Conservation (phyloP, 2,329 filamentous ascomycete species). For the Alternaria sp. region DNA sequence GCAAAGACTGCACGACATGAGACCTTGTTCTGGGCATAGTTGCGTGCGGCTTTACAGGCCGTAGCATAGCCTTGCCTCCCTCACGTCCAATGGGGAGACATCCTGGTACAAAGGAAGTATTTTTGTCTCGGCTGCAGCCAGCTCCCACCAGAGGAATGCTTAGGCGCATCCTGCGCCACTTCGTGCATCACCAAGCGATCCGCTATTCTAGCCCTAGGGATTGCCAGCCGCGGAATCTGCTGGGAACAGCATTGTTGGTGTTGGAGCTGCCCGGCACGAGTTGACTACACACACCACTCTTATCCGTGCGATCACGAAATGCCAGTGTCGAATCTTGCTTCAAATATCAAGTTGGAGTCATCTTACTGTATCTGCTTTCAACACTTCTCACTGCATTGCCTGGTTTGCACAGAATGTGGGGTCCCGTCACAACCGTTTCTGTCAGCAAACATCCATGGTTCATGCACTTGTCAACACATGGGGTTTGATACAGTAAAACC, state of each 20-base stretch:
- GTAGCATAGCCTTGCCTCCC: slow-evolving; percentile 13
- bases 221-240: slow-evolving; percentile 16
- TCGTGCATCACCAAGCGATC: slow-evolving; percentile 25
- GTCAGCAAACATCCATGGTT: background rate
- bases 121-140: slow-evolving; percentile 31
- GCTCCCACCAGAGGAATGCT: slow-evolving; percentile 16
- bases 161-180: slow-evolving; percentile 8
- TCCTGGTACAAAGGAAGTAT: slow-evolving; percentile 25
- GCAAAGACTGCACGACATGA: slow-evolving; percentile 9
- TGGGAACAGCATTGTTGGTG: slow-evolving; percentile 10
- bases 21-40: slow-evolving; percentile 14
- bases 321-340: background rate
- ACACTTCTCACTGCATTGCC: background rate
- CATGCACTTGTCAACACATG: slow-evolving; percentile 1
- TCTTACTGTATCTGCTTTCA: background rate
- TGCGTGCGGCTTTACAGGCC: slow-evolving; percentile 17
- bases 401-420: background rate
- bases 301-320: background rate
- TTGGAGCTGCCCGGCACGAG: background rate
- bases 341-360: background rate
- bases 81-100: slow-evolving; percentile 14
- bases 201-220: slow-evolving; percentile 24
- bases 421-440: background rate
- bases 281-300: slow-evolving; percentile 1
- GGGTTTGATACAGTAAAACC: slow-evolving; percentile 7